These are phyloP conservation scores for Drechslera avenae DNA, from an alignment of 2,329 filamentous ascomycete genomes.

Conservation along the genomic window DNA sequence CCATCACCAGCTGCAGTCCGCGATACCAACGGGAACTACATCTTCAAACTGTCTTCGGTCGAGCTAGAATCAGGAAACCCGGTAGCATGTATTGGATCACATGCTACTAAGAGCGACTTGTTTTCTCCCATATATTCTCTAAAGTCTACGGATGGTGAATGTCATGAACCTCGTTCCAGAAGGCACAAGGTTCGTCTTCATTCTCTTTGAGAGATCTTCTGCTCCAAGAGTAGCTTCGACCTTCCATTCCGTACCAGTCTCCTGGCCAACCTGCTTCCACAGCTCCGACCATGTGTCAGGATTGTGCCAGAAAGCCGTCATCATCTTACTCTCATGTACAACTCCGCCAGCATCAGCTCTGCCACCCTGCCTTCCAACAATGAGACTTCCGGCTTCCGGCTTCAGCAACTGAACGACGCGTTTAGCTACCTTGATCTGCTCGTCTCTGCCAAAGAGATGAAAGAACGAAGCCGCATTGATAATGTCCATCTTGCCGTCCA, in stretches of 20 bases:
- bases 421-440: conserved; percentile 47
- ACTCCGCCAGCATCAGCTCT: conserved; percentile 36
- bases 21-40: background rate
- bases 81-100: too few species aligned
- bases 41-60: background rate
- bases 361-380: conserved; percentile 50
- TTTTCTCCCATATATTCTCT: background rate
- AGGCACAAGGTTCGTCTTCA: conserved; percentile 27
- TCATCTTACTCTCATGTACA: conserved; percentile 20
- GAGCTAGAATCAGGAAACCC: background rate
- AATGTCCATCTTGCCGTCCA: conserved; percentile 51
- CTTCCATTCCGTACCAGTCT: conserved; percentile 46
- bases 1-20: background rate
- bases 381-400: conserved; percentile 39
- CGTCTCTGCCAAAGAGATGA: conserved; percentile 51
- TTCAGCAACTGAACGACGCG: conserved; percentile 42
- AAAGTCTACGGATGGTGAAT: conserved; percentile 34
- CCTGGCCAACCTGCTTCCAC: conserved; percentile 48
- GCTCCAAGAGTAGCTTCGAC: conserved; percentile 37
- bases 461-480: conserved; percentile 52
- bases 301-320: conserved; percentile 46
- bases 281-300: conserved; percentile 43
- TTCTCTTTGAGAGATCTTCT: conserved; percentile 28
- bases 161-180: conserved; percentile 32
- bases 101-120: too few species aligned